Evolutionary conservation across 352 stramenopile genomes (phyloP).

Genomic region (Globisporangium takayamanum): DNA sequence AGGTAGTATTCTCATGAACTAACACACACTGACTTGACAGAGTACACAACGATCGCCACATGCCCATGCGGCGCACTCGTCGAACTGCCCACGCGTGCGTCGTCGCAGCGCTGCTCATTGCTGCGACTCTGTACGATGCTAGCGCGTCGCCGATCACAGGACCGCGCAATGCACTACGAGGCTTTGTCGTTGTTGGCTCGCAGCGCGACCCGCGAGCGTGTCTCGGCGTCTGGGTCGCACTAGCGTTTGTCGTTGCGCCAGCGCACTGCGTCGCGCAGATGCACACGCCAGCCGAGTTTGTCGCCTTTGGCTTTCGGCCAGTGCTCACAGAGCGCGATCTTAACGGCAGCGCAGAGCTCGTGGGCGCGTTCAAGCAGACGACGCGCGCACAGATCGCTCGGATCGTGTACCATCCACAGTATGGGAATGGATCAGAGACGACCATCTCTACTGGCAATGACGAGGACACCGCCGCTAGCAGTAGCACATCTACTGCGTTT

Average conservation of each 20-base stretch:
- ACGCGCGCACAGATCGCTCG: background rate
- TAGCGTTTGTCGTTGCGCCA: background rate
- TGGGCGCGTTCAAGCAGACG: background rate
- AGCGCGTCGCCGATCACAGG: background rate
- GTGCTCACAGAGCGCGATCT: background rate
- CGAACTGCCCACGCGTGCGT: too few species aligned
- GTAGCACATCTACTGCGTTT: too few species aligned
- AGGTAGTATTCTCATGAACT: too few species aligned
- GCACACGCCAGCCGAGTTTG: background rate
- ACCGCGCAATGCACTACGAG: background rate
- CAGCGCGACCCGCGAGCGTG: background rate
- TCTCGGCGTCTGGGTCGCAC: background rate
- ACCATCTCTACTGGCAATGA: too few species aligned
- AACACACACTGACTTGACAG: too few species aligned
- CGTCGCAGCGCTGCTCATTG: too few species aligned
- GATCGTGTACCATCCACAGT: background rate
- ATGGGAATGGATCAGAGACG: background rate
- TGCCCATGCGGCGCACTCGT: too few species aligned
- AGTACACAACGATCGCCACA: too few species aligned
- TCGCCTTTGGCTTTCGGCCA: background rate
- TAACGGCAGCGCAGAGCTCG: background rate
- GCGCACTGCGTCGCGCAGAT: background rate
- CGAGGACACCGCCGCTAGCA: too few species aligned
- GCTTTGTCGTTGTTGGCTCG: background rate
- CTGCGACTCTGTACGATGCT: background rate